Evolutionary conservation across 305 asterid genomes (phyloP).

Genomic region (Stenogyne calaminthoides): DNA sequence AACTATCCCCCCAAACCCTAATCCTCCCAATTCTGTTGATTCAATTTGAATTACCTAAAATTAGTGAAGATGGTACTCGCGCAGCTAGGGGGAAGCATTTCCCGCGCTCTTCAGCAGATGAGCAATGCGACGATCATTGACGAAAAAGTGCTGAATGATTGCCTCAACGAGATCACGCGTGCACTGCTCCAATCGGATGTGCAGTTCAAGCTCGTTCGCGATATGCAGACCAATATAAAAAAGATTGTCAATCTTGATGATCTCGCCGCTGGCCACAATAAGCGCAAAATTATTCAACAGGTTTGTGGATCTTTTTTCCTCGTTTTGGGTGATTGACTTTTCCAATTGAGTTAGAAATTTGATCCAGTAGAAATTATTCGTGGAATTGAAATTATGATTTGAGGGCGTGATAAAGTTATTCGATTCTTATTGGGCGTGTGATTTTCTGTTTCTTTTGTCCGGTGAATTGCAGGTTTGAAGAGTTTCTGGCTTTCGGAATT

Average conservation of each 20-base stretch:
- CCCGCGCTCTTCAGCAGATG: slow-evolving; percentile 99
- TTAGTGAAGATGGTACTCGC: slow-evolving; percentile 83
- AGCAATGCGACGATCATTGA: slow-evolving; percentile 98
- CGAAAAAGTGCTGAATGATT: slow-evolving; percentile 83
- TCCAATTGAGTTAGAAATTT: neutral
- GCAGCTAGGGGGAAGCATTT: slow-evolving; percentile 83
- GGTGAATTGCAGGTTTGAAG: neutral
- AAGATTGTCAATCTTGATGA: slow-evolving; percentile 92
- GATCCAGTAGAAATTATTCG: neutral
- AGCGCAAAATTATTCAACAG: slow-evolving; percentile 91
- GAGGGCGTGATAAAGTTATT: slow-evolving; percentile 13
- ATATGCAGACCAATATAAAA: slow-evolving; percentile 81
- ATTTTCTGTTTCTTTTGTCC: neutral
- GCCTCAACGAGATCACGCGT: slow-evolving; percentile 93
- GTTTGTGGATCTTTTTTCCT: slow-evolving; percentile 29
- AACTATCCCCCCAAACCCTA: slow-evolving; percentile 21
- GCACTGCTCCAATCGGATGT: slow-evolving; percentile 94
- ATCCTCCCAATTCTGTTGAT: slow-evolving; percentile 17
- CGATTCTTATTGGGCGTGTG: neutral
- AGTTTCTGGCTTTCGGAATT: neutral
- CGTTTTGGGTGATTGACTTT: neutral
- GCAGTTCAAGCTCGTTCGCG: slow-evolving; percentile 81
- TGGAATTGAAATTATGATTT: neutral
- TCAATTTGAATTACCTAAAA: slow-evolving; percentile 5
- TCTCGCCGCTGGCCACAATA: slow-evolving; percentile 98